Conservation (phyloP, 257 asterid species). For the Solanum appendiculatum region DNA sequence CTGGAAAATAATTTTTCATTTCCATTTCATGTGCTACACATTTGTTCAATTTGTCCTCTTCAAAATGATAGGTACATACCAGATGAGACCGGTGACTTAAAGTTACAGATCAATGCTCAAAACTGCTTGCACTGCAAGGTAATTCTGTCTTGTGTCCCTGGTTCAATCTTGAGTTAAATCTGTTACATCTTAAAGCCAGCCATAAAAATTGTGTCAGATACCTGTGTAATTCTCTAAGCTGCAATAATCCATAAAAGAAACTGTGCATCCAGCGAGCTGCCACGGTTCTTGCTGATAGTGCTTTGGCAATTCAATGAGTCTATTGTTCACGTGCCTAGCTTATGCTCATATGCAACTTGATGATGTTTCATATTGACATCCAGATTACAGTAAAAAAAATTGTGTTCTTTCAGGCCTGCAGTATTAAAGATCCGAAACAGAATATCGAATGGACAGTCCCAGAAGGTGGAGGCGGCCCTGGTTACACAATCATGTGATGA, state of each 20-base stretch:
- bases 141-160: constrained; percentile 2
- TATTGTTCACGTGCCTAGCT: background rate
- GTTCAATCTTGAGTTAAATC: background rate
- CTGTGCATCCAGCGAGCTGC: background rate
- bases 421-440: constrained; percentile 87
- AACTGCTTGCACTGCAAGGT: constrained; percentile 99
- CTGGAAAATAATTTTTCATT: background rate
- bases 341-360: background rate
- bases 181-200: background rate
- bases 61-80: constrained; percentile 43
- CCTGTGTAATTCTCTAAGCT: background rate
- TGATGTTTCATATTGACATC: background rate
- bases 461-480: constrained; percentile 98
- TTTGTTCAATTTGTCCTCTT: background rate
- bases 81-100: constrained; percentile 53
- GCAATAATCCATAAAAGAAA: background rate
- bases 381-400: background rate
- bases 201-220: background rate
- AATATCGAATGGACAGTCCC: constrained; percentile 94
- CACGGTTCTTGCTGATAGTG: background rate
- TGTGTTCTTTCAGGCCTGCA: constrained; percentile 64
- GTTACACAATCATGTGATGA: constrained; percentile 66
- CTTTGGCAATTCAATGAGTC: background rate
- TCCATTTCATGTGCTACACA: background rate
- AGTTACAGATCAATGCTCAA: constrained; percentile 93